Base-by-base conservation (phyloP, 768 basidiomycete species). In the Pisolithus marmoratus region DNA sequence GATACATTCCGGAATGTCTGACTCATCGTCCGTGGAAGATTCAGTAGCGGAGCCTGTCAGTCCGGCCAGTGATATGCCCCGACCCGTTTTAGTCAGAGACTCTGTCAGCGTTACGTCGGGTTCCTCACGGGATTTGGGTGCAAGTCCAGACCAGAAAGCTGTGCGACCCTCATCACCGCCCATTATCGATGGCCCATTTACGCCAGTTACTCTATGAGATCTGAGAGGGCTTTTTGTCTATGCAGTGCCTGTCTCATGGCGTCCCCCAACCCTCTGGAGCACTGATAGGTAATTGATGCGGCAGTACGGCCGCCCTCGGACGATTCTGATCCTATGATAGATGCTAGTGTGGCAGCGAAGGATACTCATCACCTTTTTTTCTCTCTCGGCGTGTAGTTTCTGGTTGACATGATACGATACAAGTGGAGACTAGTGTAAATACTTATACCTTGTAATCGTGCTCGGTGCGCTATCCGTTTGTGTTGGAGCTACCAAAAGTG, bases 21-120 rank as follows among this genome's bases (percentile, higher is more conserved):
- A 70, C 50, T 57, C 66, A 44, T 71, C 70, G 22, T 71, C 70
- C 17, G 38, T 71, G n/a, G 68, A 69, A n/a, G 68, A 69, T 37
- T 70, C 68, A 2, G 57, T 70, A 4, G 62, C 54, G 6, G 70
- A 71, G 57, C 70, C 70, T 0, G 54, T 60, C 3, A 71, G 70
- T 41, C 70, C 70, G 2, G 57, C 56, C 2, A 68, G 66, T 29
- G 66, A 68, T 38, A 55, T 60, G 23, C 54, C 58, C 3, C 58
- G 66, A 19, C 26, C 54, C 23, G 66, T 68, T n/a, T 38, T 64
- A 15, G 66, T 68, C 20, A 64, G 60, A 49, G 68, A 68, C 48
- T 57, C 64, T 36, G 64, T 38, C 23, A 68, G 66, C 38, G 50
- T 68, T 26, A 56, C 53, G 0, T 67, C 66, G 6, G 63, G 55